Evolutionary conservation across 345 rosid species (phyloP).

Genomic region (Syzygium grande): DNA sequence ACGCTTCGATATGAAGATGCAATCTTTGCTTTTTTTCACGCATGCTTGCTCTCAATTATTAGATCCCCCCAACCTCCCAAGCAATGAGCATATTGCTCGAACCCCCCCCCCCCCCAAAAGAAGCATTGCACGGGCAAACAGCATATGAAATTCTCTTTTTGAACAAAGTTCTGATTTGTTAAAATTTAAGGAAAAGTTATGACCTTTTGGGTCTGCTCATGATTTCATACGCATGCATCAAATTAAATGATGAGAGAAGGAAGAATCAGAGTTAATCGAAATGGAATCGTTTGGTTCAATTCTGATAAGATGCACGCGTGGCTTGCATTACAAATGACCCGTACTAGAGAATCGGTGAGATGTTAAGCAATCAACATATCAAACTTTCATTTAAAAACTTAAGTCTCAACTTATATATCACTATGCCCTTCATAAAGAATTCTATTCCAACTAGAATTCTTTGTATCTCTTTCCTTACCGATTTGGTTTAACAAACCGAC

Average conservation of each 20-base stretch:
- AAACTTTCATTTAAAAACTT: background rate
- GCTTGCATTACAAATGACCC: background rate
- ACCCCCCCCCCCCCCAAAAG: too few relatives aligned
- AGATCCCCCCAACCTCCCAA: background rate
- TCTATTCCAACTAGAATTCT: background rate
- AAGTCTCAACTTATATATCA: rapidly evolving
- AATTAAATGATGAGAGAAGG: background rate
- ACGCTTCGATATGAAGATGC: background rate
- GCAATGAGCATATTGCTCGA: too few relatives aligned
- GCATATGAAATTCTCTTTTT: too few relatives aligned
- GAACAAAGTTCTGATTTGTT: too few relatives aligned
- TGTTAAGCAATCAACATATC: rapidly evolving
- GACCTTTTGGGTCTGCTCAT: background rate
- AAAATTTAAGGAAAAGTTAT: background rate
- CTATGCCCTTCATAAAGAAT: background rate
- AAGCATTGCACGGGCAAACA: too few relatives aligned
- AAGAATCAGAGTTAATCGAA: background rate
- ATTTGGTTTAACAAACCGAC: background rate
- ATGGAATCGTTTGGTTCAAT: background rate
- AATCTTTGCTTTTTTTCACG: background rate
- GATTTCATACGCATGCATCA: background rate
- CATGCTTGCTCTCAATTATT: background rate
- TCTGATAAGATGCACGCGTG: background rate
- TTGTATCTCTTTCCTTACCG: background rate
- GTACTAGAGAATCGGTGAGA: background rate